These are phyloP conservation scores for Theobroma cacao DNA, from an alignment of 345 rosid genomes.

Conservation along the genomic window DNA sequence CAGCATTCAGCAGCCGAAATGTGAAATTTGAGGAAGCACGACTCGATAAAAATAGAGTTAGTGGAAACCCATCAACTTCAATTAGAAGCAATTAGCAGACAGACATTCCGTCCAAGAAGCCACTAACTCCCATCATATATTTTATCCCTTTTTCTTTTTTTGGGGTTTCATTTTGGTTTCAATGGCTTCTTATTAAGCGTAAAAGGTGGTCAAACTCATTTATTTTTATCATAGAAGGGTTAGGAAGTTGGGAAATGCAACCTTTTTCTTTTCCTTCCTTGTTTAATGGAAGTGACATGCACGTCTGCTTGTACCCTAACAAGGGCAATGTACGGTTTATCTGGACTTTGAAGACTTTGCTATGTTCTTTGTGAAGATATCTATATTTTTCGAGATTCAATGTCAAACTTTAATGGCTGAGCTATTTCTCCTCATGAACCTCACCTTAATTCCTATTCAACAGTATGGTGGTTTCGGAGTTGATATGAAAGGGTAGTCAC, in stretches of 20 bases:
- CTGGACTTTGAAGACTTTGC: neutral
- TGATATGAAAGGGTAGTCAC: no score
- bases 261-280: neutral
- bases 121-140: conserved; percentile 4
- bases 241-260: neutral
- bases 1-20: neutral
- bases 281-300: neutral
- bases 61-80: conserved; percentile 27
- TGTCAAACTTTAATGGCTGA: no score
- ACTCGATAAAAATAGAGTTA: neutral
- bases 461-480: no score
- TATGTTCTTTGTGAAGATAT: neutral
- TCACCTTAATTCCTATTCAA: no score
- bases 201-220: conserved; percentile 10
- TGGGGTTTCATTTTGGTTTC: neutral
- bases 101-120: conserved; percentile 34
- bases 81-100: conserved; percentile 19
- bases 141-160: neutral
- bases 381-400: neutral
- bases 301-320: neutral
- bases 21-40: conserved; percentile 1
- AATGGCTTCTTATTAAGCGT: neutral
- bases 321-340: neutral
- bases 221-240: neutral
- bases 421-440: no score